A percentile compares a stretch with the other conserved stretches of the same genome.
Evolutionary conservation across 2,329 filamentous ascomycete genomes (phyloP).

Genomic region (Penicillium frequentans): DNA sequence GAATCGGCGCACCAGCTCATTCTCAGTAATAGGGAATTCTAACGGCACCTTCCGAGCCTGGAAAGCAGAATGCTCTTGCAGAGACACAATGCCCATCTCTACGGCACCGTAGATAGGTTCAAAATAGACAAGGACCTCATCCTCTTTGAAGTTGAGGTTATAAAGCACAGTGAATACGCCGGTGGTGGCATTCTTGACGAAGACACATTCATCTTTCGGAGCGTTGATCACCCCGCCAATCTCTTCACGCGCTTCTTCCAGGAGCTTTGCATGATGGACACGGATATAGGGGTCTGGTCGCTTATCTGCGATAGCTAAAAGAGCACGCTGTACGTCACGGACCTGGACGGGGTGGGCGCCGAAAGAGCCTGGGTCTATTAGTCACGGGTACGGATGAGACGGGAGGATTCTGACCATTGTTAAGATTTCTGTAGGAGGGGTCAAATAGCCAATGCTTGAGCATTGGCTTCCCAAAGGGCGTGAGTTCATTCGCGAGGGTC

Average conservation of each 20-base stretch:
- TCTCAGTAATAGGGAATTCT: slow-evolving; percentile 69
- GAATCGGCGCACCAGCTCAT: slow-evolving; percentile 64
- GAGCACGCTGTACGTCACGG: slow-evolving; percentile 58
- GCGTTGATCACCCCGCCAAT: slow-evolving; percentile 67
- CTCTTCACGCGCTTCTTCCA: slow-evolving; percentile 65
- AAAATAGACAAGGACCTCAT: slow-evolving; percentile 77
- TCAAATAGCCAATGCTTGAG: slow-evolving; percentile 69
- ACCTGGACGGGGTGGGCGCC: slow-evolving; percentile 70
- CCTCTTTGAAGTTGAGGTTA: slow-evolving; percentile 65
- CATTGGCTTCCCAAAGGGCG: slow-evolving; percentile 55
- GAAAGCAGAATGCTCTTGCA: slow-evolving; percentile 65
- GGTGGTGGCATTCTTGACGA: slow-evolving; percentile 78
- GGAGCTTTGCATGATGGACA: slow-evolving; percentile 61
- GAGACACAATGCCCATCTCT: slow-evolving; percentile 69
- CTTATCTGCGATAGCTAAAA: slow-evolving; percentile 66
- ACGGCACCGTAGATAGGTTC: slow-evolving; percentile 76
- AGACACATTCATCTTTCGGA: slow-evolving; percentile 66
- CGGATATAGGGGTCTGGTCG: slow-evolving; percentile 75
- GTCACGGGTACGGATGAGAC: background rate
- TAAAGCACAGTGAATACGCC: slow-evolving; percentile 72
- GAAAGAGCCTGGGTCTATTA: slow-evolving; percentile 60
- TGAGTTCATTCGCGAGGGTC: slow-evolving; percentile 12
- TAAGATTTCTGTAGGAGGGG: slow-evolving; percentile 68
- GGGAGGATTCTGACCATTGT: slow-evolving; percentile 62
- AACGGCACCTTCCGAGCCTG: slow-evolving; percentile 58